Percentiles rank a stretch among this genome's conserved stretches.
These are phyloP conservation scores for Hansfordia pulvinata DNA, from an alignment of 2,329 filamentous ascomycete genomes.

Conservation along the genomic window DNA sequence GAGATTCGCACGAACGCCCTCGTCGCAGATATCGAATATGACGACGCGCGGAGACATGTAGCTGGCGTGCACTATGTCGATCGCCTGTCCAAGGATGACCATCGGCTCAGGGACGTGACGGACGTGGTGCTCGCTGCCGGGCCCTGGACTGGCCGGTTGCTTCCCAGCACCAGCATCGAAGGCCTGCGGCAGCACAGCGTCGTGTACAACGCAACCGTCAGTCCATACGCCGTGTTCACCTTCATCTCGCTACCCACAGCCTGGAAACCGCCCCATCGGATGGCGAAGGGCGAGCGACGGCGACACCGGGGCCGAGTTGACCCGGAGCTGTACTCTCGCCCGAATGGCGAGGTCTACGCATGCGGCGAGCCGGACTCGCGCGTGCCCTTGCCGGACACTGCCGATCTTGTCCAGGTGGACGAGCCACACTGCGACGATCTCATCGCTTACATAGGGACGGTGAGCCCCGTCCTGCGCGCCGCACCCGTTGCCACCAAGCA, in stretches of 20 bases:
- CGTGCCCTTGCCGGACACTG: constrained; percentile 61
- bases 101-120: constrained; percentile 28
- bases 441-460: constrained; percentile 57
- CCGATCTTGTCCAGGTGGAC: constrained; percentile 66
- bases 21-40: constrained; percentile 50
- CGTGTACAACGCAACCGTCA: constrained; percentile 50
- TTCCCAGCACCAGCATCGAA: constrained; percentile 43
- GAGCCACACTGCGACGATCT: constrained; percentile 71
- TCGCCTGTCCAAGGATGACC: constrained; percentile 22
- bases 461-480: constrained; percentile 52
- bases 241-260: constrained; percentile 61
- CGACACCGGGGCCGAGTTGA: constrained; percentile 52
- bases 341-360: constrained; percentile 80
- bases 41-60: constrained; percentile 36
- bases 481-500: constrained; percentile 63
- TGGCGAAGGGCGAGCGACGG: constrained; percentile 32
- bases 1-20: constrained; percentile 51
- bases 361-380: constrained; percentile 76
- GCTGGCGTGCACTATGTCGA: constrained; percentile 47
- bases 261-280: constrained; percentile 40
- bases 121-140: constrained; percentile 44
- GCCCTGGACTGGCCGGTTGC: constrained; percentile 47
- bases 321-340: constrained; percentile 88
- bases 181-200: constrained; percentile 52
- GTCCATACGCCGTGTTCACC: constrained; percentile 72